Percentiles rank a stretch among this genome's conserved stretches.
Conservation (phyloP, 768 basidiomycete species). For the Termitomyces sp. region DNA sequence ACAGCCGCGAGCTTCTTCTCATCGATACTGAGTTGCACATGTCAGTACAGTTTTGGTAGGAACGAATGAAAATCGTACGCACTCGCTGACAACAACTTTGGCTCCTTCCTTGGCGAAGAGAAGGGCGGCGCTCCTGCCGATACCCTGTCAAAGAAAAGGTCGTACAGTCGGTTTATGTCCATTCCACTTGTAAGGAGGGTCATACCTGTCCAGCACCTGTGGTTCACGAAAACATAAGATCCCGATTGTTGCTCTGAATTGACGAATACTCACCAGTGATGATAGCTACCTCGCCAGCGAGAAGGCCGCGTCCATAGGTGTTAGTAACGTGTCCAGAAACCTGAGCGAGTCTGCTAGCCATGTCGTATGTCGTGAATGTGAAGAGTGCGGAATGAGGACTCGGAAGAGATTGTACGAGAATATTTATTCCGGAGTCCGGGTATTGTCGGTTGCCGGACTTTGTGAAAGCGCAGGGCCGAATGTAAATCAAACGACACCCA, state of each 20-base stretch:
- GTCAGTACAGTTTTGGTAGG: not conserved
- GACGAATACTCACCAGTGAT: conserved; percentile 58
- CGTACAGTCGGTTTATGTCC: not conserved
- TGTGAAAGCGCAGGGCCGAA: not conserved
- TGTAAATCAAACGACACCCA: not conserved
- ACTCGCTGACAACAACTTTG: conserved; percentile 85
- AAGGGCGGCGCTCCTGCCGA: conserved; percentile 68
- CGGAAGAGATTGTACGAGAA: not conserved
- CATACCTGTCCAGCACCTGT: conserved; percentile 72
- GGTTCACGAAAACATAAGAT: conserved; percentile 1
- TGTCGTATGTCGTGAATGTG: conserved; percentile 15
- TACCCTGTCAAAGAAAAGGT: conserved; percentile 45
- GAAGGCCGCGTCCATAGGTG: conserved; percentile 47
- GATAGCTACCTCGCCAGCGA: conserved; percentile 77
- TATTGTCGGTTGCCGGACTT: conserved; percentile 5
- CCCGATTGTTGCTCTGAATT: not conserved
- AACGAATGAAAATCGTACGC: conserved; percentile 14
- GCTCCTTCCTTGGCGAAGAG: conserved; percentile 83
- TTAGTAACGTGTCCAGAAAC: conserved; percentile 66
- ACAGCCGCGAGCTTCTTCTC: conserved; percentile 60
- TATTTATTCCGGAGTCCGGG: conserved; percentile 6
- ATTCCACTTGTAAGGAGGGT: not conserved
- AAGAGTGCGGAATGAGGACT: not conserved
- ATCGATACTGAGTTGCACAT: conserved; percentile 52
- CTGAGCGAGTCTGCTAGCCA: conserved; percentile 60